phyloP scores from a whole-genome alignment of 148 eudicot genomes.

The Arctostaphylos glauca region DNA sequence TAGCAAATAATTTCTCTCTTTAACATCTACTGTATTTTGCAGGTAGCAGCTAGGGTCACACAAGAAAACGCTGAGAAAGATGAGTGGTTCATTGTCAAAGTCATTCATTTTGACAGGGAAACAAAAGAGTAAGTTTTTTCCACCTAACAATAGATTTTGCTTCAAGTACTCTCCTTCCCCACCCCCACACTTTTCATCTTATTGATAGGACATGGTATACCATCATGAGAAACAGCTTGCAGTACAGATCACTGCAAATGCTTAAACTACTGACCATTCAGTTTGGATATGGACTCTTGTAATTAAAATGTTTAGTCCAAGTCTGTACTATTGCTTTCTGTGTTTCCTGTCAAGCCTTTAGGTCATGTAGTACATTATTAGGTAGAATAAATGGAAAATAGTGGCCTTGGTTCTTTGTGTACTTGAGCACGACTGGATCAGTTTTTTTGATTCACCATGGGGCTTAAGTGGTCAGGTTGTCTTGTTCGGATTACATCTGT shows the following conservation, averaged over 20 bases:
- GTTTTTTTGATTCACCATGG: background rate
- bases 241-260: background rate
- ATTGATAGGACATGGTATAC: background rate
- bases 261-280: background rate
- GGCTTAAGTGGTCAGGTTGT: too few relatives aligned
- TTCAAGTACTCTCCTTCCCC: background rate
- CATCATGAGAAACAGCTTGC: background rate
- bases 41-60: slow-evolving; percentile 91
- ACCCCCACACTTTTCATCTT: background rate
- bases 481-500: too few relatives aligned
- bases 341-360: background rate
- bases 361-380: background rate
- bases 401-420: slow-evolving; percentile 10
- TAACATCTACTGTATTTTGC: slow-evolving; percentile 21
- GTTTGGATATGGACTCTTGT: slow-evolving; percentile 2
- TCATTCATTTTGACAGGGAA: slow-evolving; percentile 83
- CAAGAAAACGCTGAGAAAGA: slow-evolving; percentile 85
- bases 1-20: background rate
- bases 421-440: background rate
- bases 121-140: slow-evolving; percentile 63
- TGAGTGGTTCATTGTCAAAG: slow-evolving; percentile 93
- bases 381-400: background rate
- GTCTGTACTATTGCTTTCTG: background rate
- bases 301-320: background rate
- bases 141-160: background rate